A percentile compares a stretch with the other conserved stretches of the same genome.
phyloP scores from a whole-genome alignment of 148 eudicot genomes.

The Heliosperma pusillum region DNA sequence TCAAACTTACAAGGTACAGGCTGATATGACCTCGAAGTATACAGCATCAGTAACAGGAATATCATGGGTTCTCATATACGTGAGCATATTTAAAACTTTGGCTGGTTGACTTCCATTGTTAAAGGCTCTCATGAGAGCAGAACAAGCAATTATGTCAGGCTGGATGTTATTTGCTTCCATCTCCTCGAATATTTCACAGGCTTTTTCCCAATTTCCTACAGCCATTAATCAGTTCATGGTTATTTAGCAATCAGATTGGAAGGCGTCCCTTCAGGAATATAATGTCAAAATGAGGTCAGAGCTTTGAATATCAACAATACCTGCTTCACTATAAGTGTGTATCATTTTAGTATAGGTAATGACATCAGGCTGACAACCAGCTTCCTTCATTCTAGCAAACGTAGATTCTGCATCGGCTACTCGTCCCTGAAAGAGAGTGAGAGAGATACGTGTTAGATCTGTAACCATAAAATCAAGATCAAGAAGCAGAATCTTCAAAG shows the following conservation, averaged over 20 bases:
- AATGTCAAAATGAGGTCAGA: background rate
- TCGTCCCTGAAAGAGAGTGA: conserved; percentile 51
- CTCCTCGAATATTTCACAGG: conserved; percentile 58
- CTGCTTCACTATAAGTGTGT: conserved; percentile 63
- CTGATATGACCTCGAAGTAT: conserved; percentile 77
- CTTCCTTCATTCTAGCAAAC: conserved; percentile 59
- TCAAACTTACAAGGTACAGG: conserved; percentile 80
- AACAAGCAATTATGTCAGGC: conserved; percentile 78
- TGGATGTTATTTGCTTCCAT: conserved; percentile 65
- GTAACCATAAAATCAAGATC: conserved; percentile 11
- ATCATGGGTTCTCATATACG: conserved; percentile 56
- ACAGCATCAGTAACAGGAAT: conserved; percentile 62
- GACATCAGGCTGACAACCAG: conserved; percentile 68
- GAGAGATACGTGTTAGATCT: conserved; percentile 17
- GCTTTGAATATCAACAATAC: conserved; percentile 34
- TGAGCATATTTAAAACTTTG: conserved; percentile 57
- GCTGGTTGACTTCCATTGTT: conserved; percentile 76
- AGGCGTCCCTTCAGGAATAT: background rate
- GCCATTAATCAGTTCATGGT: conserved; percentile 1
- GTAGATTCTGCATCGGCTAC: conserved; percentile 64
- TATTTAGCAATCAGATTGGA: background rate
- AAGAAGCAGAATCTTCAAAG: conserved; percentile 12
- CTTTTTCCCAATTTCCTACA: conserved; percentile 77
- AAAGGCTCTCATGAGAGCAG: conserved; percentile 81
- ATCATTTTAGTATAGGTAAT: conserved; percentile 80